A percentile compares a stretch with the other conserved stretches of the same genome.
These are phyloP conservation scores for Letharia lupina DNA, from an alignment of 495 filamentous ascomycete genomes.

Conservation along the genomic window DNA sequence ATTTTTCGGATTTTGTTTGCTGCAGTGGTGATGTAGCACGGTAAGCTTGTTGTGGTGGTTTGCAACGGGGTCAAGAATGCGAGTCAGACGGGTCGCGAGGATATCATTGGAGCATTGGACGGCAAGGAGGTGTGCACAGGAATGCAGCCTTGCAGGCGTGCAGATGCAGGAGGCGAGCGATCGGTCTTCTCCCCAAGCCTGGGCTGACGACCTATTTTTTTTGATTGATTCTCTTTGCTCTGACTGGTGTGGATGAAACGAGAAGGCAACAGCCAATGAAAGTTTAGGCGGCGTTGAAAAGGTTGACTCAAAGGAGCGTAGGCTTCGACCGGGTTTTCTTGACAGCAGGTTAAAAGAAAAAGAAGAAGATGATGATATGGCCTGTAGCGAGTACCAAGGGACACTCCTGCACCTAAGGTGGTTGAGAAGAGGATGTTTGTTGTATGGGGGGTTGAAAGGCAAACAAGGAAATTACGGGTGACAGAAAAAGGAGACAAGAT, in stretches of 20 bases:
- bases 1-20: neutral
- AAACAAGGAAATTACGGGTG: neutral
- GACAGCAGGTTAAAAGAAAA: too few species aligned
- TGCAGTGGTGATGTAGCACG: constrained; percentile 19
- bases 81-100: constrained; percentile 19
- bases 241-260: constrained; percentile 21
- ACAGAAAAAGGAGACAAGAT: constrained; percentile 7
- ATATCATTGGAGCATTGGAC: constrained; percentile 20
- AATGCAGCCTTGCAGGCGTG: constrained; percentile 23
- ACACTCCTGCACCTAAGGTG: neutral
- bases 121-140: constrained; percentile 22
- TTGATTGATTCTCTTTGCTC: constrained; percentile 8
- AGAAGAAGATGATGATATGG: neutral
- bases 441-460: too few species aligned
- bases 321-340: neutral
- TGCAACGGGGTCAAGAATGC: constrained; percentile 22
- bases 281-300: neutral
- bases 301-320: neutral
- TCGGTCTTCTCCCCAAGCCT: constrained; percentile 2
- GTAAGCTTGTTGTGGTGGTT: constrained; percentile 17
- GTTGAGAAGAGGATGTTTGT: neutral
- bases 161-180: constrained; percentile 8
- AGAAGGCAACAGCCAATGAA: constrained; percentile 21
- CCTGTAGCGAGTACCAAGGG: neutral
- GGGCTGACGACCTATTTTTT: neutral